A percentile compares a stretch with the other conserved stretches of the same genome.
Conservation (phyloP, 2,329 filamentous ascomycete species). For the Colletotrichum graminicola region DNA sequence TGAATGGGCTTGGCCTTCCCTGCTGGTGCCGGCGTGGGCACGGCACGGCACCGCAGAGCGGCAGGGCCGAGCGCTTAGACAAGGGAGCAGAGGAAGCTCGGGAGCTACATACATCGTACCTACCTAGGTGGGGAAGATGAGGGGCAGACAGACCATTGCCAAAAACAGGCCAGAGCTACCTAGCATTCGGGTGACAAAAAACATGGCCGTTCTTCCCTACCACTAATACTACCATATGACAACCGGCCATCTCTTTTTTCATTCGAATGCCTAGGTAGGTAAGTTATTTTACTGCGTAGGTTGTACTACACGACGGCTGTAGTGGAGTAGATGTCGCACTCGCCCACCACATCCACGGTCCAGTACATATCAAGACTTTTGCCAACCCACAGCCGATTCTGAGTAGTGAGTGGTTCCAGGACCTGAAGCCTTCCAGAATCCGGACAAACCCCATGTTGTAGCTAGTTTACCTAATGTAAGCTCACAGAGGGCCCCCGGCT, state of each 20-base stretch:
- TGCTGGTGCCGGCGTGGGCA: conserved; percentile 14
- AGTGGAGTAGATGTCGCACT: background rate
- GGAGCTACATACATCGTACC: conserved; percentile 8
- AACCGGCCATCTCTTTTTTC: too few relatives aligned
- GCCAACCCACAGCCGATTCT: background rate
- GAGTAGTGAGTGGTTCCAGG: background rate
- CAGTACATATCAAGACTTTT: background rate
- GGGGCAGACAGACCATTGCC: conserved; percentile 7
- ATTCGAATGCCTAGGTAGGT: too few relatives aligned
- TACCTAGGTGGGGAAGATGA: conserved; percentile 22
- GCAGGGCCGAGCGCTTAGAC: background rate
- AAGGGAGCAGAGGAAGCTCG: conserved; percentile 25
- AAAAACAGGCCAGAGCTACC: conserved; percentile 5
- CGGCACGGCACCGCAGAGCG: conserved; percentile 2
- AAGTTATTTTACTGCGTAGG: too few relatives aligned
- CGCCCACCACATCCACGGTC: background rate
- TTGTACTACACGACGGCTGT: background rate
- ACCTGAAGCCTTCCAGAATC: background rate
- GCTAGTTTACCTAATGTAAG: background rate
- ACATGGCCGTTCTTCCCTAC: too few relatives aligned
- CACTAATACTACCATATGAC: too few relatives aligned
- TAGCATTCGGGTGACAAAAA: too few relatives aligned
- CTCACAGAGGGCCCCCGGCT: background rate
- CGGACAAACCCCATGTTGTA: background rate
- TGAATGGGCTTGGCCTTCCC: background rate